Conservation (phyloP, 805 yeast species). For the Starmerella bombicola region DNA sequence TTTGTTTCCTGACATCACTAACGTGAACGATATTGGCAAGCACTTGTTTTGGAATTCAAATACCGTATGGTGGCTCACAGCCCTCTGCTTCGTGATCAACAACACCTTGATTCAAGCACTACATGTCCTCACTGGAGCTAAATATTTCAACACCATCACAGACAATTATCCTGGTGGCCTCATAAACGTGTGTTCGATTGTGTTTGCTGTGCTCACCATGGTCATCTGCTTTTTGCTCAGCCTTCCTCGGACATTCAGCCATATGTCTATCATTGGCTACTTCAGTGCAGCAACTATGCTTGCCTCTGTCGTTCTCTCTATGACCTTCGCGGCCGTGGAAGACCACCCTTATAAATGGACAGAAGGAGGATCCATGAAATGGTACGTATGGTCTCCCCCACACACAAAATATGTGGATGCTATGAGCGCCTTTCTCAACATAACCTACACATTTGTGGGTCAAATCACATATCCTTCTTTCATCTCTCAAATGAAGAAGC, state of each 20-base stretch:
- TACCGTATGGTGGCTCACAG: slow-evolving; percentile 48
- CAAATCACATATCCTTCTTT: slow-evolving; percentile 53
- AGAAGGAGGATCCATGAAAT: slow-evolving; percentile 32
- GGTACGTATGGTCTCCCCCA: slow-evolving; percentile 38
- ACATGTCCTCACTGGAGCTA: slow-evolving; percentile 49
- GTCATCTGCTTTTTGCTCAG: slow-evolving; percentile 41
- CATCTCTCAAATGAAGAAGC: slow-evolving; percentile 47
- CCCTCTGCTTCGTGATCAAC: slow-evolving; percentile 41
- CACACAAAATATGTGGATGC: slow-evolving; percentile 44
- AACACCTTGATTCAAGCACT: slow-evolving; percentile 47
- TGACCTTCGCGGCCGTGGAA: slow-evolving; percentile 44
- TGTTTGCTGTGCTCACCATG: slow-evolving; percentile 39
- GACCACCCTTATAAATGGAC: slow-evolving; percentile 36
- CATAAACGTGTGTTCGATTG: slow-evolving; percentile 39
- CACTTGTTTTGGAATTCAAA: slow-evolving; percentile 40
- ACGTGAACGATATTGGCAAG: slow-evolving; percentile 49
- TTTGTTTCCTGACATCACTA: slow-evolving; percentile 39
- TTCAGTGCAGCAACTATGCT: slow-evolving; percentile 48
- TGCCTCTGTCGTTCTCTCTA: slow-evolving; percentile 40
- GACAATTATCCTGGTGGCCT: slow-evolving; percentile 26
- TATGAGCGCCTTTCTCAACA: slow-evolving; percentile 46
- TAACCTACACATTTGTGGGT: slow-evolving; percentile 52
- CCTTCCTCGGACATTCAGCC: slow-evolving; percentile 45
- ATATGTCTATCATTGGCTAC: slow-evolving; percentile 40
- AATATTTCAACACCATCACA: slow-evolving; percentile 44